Evolutionary conservation across 495 filamentous ascomycete genomes (phyloP), one percentile per base, ranked within the genome.

Genomic region (Oidiodendron maius): DNA sequence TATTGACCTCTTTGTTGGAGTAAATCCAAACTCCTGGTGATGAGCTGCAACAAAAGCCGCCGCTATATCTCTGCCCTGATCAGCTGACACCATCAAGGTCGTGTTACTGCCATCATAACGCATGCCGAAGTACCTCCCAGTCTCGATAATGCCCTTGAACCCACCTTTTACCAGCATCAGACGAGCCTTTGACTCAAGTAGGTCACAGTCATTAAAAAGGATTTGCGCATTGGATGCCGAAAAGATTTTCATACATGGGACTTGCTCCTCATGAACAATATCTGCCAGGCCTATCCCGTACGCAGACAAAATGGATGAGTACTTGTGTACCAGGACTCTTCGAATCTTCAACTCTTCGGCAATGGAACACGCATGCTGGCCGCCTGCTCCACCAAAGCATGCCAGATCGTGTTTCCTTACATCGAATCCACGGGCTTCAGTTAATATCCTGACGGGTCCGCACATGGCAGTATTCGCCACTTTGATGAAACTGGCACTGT

Each of bases 381-480:
- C 75, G 32, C 75, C 75, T 25, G 75, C 75, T 21, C 75, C 75
- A 30, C 75, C 75, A 48, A 78, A 78, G 50, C 68, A 70, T 10
- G 71, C 71, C 15, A 78, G 62, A 20, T 74, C 69, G 46, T 78
- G 75, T 2, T 65, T 64, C 3, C 65, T 64, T 2, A 72, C 75
- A 42, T 76, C 69, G 44, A 69, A 73, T 2, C 75, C 75, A 22
- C 69, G 65, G 16, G 70, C 71, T 46, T 78, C 71, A 2, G 72
- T 78, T 10, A 77, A 61, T 22, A 71, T 68, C 16, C 75, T 69
- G 41, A 78, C 76, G 3, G 75, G 75, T 2, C 75, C 65, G 17
- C 69, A 66, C 75, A 77, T 78, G 5, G 72, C 67, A 51, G 75
- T 74, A 49, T 78, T 74, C 2, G 75, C 75, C 1, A 78, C 72